Conservation (phyloP, 2,329 filamentous ascomycete species). For the Triangularia verruculosa region DNA sequence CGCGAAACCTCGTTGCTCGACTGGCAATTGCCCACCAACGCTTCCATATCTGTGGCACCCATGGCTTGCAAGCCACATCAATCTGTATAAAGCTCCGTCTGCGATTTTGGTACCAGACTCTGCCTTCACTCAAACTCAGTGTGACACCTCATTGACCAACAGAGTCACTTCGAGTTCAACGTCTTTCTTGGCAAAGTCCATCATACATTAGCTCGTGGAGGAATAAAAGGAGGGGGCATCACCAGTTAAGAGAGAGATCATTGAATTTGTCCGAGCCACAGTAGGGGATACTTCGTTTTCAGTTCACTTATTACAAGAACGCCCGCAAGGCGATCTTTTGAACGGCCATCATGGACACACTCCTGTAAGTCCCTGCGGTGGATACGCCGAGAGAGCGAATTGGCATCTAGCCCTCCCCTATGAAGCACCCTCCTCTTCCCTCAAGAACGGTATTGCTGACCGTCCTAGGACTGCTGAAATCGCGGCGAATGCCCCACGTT, state of each 20-base stretch:
- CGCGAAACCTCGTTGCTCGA: background rate
- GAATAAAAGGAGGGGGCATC: background rate
- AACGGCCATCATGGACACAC: constrained; percentile 52
- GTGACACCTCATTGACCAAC: background rate
- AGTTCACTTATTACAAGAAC: background rate
- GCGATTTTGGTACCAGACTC: background rate
- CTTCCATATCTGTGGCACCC: background rate
- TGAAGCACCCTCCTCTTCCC: too few species aligned
- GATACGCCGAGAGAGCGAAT: background rate
- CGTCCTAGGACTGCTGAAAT: constrained; percentile 78
- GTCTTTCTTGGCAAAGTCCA: background rate
- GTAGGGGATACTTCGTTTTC: background rate
- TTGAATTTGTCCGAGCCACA: background rate
- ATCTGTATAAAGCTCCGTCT: background rate
- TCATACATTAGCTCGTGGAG: too few species aligned
- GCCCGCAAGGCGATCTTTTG: background rate
- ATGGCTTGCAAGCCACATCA: background rate
- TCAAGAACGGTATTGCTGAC: constrained; percentile 6
- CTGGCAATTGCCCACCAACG: background rate
- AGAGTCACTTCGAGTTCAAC: background rate
- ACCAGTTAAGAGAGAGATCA: background rate
- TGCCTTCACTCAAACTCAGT: background rate
- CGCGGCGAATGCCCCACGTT: constrained; percentile 83
- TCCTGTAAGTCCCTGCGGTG: constrained; percentile 50
- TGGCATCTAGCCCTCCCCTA: background rate